These are phyloP conservation scores for Calonectria henricotiae DNA, from an alignment of 2,329 filamentous ascomycete species.

Conservation along the genomic window DNA sequence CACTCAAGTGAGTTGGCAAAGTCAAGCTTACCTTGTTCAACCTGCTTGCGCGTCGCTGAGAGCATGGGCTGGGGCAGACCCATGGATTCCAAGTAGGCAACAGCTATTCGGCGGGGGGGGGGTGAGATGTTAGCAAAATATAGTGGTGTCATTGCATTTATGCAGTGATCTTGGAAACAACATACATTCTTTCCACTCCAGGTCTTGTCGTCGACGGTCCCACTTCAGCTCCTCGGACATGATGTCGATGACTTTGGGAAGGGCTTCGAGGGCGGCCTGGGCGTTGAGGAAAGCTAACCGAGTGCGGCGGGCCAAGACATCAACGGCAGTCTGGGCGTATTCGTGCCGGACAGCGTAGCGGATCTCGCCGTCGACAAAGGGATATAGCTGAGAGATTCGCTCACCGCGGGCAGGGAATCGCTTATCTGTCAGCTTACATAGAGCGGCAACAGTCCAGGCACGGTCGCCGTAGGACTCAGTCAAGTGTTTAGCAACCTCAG, in stretches of 20 bases:
- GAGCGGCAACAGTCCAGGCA: constrained; percentile 89
- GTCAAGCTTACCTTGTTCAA: constrained; percentile 74
- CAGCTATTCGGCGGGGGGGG: constrained; percentile 60
- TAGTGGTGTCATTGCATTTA: neutral
- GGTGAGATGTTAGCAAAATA: constrained; percentile 32
- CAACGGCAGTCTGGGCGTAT: constrained; percentile 91
- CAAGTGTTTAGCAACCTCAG: constrained; percentile 91
- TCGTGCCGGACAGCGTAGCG: constrained; percentile 91
- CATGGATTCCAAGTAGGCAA: constrained; percentile 76
- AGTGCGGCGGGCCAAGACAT: constrained; percentile 89
- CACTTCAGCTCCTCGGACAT: constrained; percentile 90
- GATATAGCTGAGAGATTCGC: constrained; percentile 86
- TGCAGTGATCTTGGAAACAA: constrained; percentile 46
- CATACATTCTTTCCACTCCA: constrained; percentile 85
- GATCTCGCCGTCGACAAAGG: constrained; percentile 93
- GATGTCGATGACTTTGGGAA: constrained; percentile 89
- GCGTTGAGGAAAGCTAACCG: constrained; percentile 92
- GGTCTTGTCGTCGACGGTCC: constrained; percentile 80
- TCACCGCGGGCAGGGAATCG: constrained; percentile 89
- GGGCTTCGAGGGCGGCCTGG: constrained; percentile 88
- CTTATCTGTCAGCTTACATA: constrained; percentile 83
- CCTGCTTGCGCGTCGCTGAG: constrained; percentile 71
- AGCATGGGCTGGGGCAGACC: constrained; percentile 76
- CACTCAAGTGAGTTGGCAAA: constrained; percentile 73
- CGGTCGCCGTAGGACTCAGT: constrained; percentile 92